Evolutionary conservation across 2,329 filamentous ascomycete species (phyloP).

Genomic region (Ophiostoma fasciatum): DNA sequence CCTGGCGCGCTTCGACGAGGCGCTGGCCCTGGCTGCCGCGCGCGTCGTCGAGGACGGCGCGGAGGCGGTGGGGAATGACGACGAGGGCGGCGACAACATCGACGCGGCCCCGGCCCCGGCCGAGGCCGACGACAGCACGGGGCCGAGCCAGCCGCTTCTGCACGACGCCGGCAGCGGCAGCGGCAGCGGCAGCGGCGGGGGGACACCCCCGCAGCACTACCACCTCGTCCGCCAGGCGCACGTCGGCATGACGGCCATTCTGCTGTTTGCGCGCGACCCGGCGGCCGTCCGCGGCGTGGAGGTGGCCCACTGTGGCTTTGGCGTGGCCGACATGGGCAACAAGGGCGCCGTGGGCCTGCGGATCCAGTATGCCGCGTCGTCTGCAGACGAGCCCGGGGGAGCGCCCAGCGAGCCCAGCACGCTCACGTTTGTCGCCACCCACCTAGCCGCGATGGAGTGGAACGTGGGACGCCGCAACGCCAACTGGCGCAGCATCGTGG

Average conservation of each 20-base stretch:
- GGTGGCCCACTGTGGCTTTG: conserved; percentile 72
- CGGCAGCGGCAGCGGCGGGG: too few species aligned
- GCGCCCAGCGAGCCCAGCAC: conserved; percentile 42
- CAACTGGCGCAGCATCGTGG: conserved; percentile 78
- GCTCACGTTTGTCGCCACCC: conserved; percentile 75
- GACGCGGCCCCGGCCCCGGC: not conserved
- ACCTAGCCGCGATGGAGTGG: conserved; percentile 79
- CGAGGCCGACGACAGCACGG: too few species aligned
- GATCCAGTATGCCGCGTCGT: conserved; percentile 40
- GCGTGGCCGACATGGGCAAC: conserved; percentile 79
- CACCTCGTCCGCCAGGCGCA: conserved; percentile 57
- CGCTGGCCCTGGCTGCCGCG: conserved; percentile 53
- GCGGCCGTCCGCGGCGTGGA: conserved; percentile 49
- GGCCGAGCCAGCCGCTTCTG: too few species aligned
- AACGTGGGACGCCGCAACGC: conserved; percentile 61
- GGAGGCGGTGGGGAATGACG: not conserved
- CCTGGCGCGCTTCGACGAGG: conserved; percentile 53
- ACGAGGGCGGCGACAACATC: conserved; percentile 2
- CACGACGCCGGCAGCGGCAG: too few species aligned
- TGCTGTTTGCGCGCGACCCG: conserved; percentile 63
- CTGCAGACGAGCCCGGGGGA: conserved; percentile 20
- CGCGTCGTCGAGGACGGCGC: conserved; percentile 16
- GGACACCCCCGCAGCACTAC: conserved; percentile 37
- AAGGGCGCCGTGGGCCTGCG: conserved; percentile 82
- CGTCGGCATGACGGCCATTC: conserved; percentile 77